Evolutionary conservation across 2,329 filamentous ascomycete species (phyloP), one percentile per base, ranked within the genome.

Genomic region (Talaromyces sp.): DNA sequence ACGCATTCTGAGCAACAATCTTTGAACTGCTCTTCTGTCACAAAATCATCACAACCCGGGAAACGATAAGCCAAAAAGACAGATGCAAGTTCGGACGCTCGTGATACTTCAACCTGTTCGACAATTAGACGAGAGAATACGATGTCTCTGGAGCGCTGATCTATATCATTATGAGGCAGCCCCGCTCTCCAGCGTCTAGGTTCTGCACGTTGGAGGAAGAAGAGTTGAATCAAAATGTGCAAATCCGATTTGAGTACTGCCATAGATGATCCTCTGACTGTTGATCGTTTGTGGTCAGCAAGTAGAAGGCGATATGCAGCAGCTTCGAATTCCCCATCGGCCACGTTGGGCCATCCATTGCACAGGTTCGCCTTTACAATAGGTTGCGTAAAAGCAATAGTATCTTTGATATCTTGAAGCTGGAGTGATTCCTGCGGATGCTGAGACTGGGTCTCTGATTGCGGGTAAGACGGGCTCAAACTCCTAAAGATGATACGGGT

Each of bases 191-290:
- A 56, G 31, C 2, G n/a, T 56, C 33, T 56, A 56, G 22, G 33
- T 56, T 56, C 52, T 56, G 52, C 33, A 56, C 52, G 52, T 56
- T 39, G 52, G n/a, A 56, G 52, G 14, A 56, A 56, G 33, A 56
- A 56, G 52, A 56, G 52, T 33, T 4, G 52, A 56, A 56, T 39
- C 52, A 56, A 24, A 56, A 37, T 56, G 10, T 56, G 52, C 52
- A 39, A 56, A 39, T 56, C 52, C 13, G 52, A 33, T 56, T 39
- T 56, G n/a, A 33, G 24, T 56, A 56, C 52, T 56, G 33, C 52
- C 39, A 24, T 39, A 39, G n/a, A 24, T 56, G 27, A 37, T 33
- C 52, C 31, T 56, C 2, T 39, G 33, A 19, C 52, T 56, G 33
- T 39, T 3, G 4, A 24, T 10, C 5, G 31, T n/a, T 56, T 56